Percentiles rank a stretch among this genome's conserved stretches.
Evolutionary conservation across 1,284 basidiomycete species (phyloP).

Genomic region (Trichosporon coremiiforme): DNA sequence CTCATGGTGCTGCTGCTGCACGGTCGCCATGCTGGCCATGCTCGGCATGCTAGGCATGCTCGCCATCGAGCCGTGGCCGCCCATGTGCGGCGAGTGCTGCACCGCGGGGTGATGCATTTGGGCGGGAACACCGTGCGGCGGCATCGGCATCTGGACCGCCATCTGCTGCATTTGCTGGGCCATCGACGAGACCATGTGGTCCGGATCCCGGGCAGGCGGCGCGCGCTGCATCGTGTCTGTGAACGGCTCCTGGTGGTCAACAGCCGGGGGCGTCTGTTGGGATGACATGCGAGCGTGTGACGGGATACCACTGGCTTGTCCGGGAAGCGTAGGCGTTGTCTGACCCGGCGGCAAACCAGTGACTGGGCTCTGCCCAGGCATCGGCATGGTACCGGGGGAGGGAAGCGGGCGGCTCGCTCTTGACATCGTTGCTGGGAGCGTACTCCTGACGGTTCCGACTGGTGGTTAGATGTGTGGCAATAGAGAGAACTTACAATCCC

Average conservation of each 20-base stretch:
- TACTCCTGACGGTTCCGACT: constrained; percentile 55
- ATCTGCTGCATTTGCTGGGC: constrained; percentile 29
- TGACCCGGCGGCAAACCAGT: not conserved
- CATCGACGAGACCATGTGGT: constrained; percentile 27
- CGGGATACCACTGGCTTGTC: not conserved
- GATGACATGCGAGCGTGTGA: constrained; percentile 6
- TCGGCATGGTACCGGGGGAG: constrained; percentile 17
- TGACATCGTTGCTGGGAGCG: constrained; percentile 43
- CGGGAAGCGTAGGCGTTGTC: constrained; percentile 11
- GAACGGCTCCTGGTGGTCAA: constrained; percentile 26
- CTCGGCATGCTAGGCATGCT: constrained; percentile 15
- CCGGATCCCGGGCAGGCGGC: constrained; percentile 21
- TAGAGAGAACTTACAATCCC: constrained; percentile 72
- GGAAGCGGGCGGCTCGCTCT: constrained; percentile 31
- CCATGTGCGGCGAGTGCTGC: constrained; percentile 59
- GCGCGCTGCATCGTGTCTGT: constrained; percentile 39
- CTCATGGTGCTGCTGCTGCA: constrained; percentile 46
- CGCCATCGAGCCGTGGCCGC: constrained; percentile 33
- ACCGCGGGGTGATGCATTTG: constrained; percentile 60
- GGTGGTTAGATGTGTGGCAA: constrained; percentile 8
- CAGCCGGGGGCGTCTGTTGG: not conserved
- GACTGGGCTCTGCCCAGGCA: constrained; percentile 12
- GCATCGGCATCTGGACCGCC: constrained; percentile 24
- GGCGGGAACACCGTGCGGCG: constrained; percentile 13
- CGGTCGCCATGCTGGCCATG: constrained; percentile 34